A percentile compares a stretch with the other conserved stretches of the same genome.
These are phyloP conservation scores for Symbiotaphrina buchneri DNA, from an alignment of 495 filamentous ascomycete genomes.

Conservation along the genomic window DNA sequence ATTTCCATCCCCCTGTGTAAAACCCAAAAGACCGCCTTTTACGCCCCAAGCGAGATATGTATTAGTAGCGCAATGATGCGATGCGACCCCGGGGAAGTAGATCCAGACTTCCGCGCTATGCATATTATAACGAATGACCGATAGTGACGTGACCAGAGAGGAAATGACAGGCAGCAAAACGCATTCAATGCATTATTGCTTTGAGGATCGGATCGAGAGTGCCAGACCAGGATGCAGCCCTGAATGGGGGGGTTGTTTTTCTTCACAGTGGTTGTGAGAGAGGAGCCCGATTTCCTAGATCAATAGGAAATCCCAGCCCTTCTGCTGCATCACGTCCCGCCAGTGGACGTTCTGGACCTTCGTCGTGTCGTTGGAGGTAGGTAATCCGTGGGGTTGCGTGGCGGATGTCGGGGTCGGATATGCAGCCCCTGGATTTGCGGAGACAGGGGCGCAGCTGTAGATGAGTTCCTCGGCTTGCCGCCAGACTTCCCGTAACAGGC, in stretches of 20 bases:
- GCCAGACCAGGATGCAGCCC: constrained; percentile 3
- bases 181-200: too few species aligned
- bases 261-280: constrained; percentile 8
- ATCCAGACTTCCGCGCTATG: too few species aligned
- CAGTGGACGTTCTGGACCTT: constrained; percentile 72
- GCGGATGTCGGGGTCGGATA: too few species aligned
- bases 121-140: too few species aligned
- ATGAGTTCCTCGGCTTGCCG: constrained; percentile 36
- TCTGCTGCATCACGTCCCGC: constrained; percentile 83
- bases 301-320: constrained; percentile 80
- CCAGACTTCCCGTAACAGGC: constrained; percentile 70
- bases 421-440: not conserved
- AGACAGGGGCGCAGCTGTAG: not conserved
- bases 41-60: too few species aligned
- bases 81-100: too few species aligned
- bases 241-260: not conserved
- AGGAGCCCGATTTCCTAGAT: constrained; percentile 47
- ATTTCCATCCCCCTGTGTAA: too few species aligned
- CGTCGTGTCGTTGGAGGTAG: constrained; percentile 19
- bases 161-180: too few species aligned
- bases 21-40: too few species aligned
- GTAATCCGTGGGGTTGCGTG: constrained; percentile 7
- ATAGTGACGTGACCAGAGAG: too few species aligned
- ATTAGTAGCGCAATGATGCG: too few species aligned
- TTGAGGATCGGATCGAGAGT: not conserved